Percentiles rank a stretch among this genome's conserved stretches.
phyloP scores from a whole-genome alignment of 225 moss, liverwort and hornwort species.

The Neckera pumila region DNA sequence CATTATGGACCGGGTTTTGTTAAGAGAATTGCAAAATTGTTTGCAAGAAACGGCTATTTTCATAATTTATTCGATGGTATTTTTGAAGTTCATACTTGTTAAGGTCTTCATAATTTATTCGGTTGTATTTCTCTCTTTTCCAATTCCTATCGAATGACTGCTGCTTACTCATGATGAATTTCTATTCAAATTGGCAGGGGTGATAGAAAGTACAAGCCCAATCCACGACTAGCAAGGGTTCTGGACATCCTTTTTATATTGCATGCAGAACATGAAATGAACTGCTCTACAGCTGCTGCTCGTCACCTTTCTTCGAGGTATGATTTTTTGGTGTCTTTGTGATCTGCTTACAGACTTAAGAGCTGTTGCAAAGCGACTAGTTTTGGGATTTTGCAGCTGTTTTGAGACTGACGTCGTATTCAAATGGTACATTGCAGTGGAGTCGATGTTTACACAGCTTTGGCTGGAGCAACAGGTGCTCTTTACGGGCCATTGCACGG shows the following conservation, averaged over 20 bases:
- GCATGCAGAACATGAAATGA: conserved; percentile 99
- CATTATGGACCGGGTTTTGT: not conserved
- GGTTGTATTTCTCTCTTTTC: not conserved
- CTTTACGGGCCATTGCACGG: conserved; percentile 94
- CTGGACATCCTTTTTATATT: conserved; percentile 88
- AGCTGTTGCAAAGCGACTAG: not conserved
- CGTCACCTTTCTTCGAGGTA: conserved; percentile 94
- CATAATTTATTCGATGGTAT: not conserved
- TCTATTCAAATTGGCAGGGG: conserved; percentile 37
- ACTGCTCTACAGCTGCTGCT: conserved; percentile 97
- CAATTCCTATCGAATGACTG: not conserved
- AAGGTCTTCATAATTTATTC: too few species aligned
- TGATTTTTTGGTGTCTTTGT: not conserved
- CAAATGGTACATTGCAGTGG: conserved; percentile 41
- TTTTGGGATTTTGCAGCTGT: not conserved
- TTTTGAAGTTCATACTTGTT: not conserved
- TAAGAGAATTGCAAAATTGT: not conserved
- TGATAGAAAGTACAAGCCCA: conserved; percentile 77
- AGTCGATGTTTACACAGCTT: conserved; percentile 84
- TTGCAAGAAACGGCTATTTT: not conserved
- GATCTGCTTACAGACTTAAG: not conserved
- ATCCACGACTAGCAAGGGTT: conserved; percentile 77
- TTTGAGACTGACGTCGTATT: not conserved
- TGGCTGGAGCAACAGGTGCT: conserved; percentile 95
- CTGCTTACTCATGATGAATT: not conserved